Percentiles rank a stretch among this genome's conserved stretches.
phyloP scores from a whole-genome alignment of 352 stramenopile species.

The Phytophthora fragariae region DNA sequence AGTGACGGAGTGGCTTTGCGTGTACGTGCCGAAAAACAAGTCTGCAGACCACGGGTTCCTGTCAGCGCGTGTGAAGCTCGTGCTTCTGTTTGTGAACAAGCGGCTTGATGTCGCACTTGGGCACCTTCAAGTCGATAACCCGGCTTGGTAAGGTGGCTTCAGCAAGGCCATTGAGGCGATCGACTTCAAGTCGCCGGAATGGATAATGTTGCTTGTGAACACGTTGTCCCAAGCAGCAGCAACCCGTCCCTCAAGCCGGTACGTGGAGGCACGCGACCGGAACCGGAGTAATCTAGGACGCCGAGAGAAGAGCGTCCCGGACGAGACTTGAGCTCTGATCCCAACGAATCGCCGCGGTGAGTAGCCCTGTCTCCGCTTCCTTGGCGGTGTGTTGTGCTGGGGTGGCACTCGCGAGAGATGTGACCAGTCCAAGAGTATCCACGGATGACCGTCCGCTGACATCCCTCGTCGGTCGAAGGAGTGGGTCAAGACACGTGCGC shows the following conservation, averaged over 20 bases:
- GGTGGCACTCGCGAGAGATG: background rate
- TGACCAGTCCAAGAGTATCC: background rate
- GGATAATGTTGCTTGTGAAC: conserved; percentile 16
- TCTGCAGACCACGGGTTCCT: conserved; percentile 1
- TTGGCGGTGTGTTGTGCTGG: conserved; percentile 1
- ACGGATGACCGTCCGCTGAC: conserved; percentile 7
- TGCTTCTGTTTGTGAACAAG: conserved; percentile 8
- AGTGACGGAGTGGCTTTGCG: conserved; percentile 1
- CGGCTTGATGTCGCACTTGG: background rate
- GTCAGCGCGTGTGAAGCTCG: background rate
- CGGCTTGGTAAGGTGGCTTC: background rate
- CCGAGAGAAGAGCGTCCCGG: conserved; percentile 9
- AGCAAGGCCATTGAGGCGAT: conserved; percentile 15
- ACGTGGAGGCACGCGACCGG: background rate
- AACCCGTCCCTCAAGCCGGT: background rate
- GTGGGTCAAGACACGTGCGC: conserved; percentile 3
- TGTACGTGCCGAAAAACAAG: conserved; percentile 29
- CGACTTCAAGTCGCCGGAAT: conserved; percentile 17
- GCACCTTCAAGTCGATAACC: background rate
- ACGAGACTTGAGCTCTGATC: conserved; percentile 3
- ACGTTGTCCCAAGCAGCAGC: conserved; percentile 6
- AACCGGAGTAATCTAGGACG: background rate
- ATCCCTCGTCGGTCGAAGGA: conserved; percentile 10
- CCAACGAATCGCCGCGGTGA: conserved; percentile 1
- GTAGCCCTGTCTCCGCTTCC: conserved; percentile 14